These are phyloP conservation scores for Exobasidium cylindrosporum DNA, from an alignment of 1,284 basidiomycete species.

Conservation along the genomic window DNA sequence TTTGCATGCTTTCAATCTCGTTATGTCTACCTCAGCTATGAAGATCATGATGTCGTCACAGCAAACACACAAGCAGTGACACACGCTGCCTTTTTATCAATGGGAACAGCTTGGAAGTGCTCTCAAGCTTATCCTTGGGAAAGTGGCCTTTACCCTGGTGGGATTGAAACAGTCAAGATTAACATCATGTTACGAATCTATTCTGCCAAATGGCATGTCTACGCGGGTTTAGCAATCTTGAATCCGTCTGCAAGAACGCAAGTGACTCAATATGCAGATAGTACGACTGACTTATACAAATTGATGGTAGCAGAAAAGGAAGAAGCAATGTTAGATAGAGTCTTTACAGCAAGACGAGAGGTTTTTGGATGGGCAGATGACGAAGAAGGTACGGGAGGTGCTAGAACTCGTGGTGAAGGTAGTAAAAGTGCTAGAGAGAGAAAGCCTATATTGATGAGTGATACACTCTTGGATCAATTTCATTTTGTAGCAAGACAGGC, in stretches of 20 bases:
- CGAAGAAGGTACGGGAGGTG: conserved; percentile 27
- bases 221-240: conserved; percentile 92
- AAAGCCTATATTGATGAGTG: conserved; percentile 76
- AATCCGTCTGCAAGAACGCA: conserved; percentile 88
- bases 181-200: conserved; percentile 90
- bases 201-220: conserved; percentile 97
- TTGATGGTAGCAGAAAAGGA: conserved; percentile 83
- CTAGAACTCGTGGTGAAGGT: conserved; percentile 1
- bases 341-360: conserved; percentile 71
- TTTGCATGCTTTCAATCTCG: conserved; percentile 75
- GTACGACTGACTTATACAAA: conserved; percentile 86
- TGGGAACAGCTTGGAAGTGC: conserved; percentile 93
- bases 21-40: conserved; percentile 87
- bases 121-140: conserved; percentile 88
- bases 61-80: conserved; percentile 98
- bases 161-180: conserved; percentile 96
- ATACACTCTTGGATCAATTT: conserved; percentile 84
- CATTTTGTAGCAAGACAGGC: conserved; percentile 66
- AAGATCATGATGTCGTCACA: conserved; percentile 92
- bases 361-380: conserved; percentile 68
- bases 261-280: conserved; percentile 80
- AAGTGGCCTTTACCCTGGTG: conserved; percentile 84
- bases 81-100: conserved; percentile 93
- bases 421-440: conserved; percentile 28
- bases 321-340: conserved; percentile 62